Conservation (phyloP, 176 grass and related monocot species). For the Phragmites australis region DNA sequence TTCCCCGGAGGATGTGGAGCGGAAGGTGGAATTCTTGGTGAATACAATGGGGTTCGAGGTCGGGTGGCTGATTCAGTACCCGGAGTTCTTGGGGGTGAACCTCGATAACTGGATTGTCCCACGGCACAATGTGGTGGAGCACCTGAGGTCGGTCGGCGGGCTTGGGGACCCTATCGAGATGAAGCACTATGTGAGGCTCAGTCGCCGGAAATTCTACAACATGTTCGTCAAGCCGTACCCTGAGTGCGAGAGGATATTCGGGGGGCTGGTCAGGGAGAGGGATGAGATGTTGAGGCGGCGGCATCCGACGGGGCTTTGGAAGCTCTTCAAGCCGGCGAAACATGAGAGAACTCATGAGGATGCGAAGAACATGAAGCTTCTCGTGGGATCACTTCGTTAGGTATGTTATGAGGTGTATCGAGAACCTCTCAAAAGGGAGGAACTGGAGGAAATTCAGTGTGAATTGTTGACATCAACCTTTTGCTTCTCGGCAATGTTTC, state of each 20-base stretch:
- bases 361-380: constrained; percentile 61
- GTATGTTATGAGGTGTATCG: neutral
- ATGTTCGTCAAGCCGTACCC: constrained; percentile 90
- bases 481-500: no score
- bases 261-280: constrained; percentile 30
- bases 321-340: constrained; percentile 67
- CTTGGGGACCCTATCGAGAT: constrained; percentile 69
- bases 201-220: constrained; percentile 75
- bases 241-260: constrained; percentile 76
- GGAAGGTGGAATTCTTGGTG: constrained; percentile 75
- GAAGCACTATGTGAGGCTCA: constrained; percentile 81
- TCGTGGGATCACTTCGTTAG: constrained; percentile 58
- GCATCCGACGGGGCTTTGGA: constrained; percentile 66
- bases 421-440: no score
- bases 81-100: constrained; percentile 76
- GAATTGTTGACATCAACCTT: no score
- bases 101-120: constrained; percentile 78
- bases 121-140: constrained; percentile 68
- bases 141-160: constrained; percentile 46
- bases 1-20: constrained; percentile 56
- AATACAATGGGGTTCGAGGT: constrained; percentile 56
- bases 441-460: no score
- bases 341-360: constrained; percentile 49
- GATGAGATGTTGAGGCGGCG: constrained; percentile 31
- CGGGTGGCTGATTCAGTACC: constrained; percentile 71